These are phyloP conservation scores for Scytalidium lignicola DNA, from an alignment of 2,329 filamentous ascomycete species.

Conservation along the genomic window DNA sequence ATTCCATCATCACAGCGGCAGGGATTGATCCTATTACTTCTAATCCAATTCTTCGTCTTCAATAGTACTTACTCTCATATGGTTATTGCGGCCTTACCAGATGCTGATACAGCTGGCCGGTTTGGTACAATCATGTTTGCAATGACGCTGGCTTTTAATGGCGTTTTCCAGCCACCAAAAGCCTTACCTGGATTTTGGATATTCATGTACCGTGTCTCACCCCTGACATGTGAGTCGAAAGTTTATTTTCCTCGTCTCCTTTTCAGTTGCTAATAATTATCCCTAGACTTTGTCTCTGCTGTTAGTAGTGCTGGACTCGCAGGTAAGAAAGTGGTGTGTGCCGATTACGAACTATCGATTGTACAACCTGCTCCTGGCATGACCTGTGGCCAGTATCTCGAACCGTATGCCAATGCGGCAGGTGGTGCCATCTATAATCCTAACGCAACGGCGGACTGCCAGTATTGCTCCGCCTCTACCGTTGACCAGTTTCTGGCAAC, in stretches of 20 bases:
- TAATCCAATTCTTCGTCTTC: conserved; percentile 75
- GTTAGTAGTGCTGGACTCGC: conserved; percentile 68
- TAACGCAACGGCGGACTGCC: conserved; percentile 43
- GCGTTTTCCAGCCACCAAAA: conserved; percentile 63
- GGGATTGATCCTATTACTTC: conserved; percentile 69
- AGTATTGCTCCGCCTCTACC: conserved; percentile 53
- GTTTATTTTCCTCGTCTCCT: too few species aligned
- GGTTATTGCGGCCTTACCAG: conserved; percentile 70
- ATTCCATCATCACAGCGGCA: conserved; percentile 22
- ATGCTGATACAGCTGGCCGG: conserved; percentile 72
- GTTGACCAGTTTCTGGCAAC: conserved; percentile 43
- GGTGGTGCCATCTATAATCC: conserved; percentile 52
- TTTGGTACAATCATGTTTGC: conserved; percentile 73
- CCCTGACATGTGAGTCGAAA: conserved; percentile 8
- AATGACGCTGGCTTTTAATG: conserved; percentile 68
- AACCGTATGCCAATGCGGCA: conserved; percentile 38
- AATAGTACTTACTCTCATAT: conserved; percentile 79
- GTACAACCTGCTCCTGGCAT: conserved; percentile 55
- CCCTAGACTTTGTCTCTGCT: conserved; percentile 36
- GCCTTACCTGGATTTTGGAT: conserved; percentile 73
- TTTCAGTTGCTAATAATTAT: too few species aligned
- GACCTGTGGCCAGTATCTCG: conserved; percentile 58
- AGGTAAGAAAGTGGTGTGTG: conserved; percentile 60
- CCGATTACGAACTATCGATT: conserved; percentile 60
- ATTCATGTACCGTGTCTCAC: conserved; percentile 76